Evolutionary conservation across 2,329 filamentous ascomycete species (phyloP), one percentile per base, ranked within the genome.

Genomic region (Ophiostoma quercus): DNA sequence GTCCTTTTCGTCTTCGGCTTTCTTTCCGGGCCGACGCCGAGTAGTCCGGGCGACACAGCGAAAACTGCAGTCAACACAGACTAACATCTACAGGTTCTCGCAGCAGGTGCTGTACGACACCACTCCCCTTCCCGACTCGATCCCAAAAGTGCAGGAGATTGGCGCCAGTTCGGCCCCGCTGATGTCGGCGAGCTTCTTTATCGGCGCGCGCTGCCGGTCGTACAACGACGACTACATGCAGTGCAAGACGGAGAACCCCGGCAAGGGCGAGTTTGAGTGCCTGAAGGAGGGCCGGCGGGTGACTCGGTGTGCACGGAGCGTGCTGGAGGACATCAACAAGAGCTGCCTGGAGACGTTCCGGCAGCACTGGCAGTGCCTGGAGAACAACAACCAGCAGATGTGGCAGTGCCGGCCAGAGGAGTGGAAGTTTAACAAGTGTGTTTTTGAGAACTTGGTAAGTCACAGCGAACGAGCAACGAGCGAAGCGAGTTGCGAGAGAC

Each of bases 191-290:
- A 89, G 92, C 68, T 99, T 92, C 86, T 99, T 98, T 81, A 99
- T 99, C 79, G 95, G 95, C 73, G 94, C 93, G 75, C 90, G 94
- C 78, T 99, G 95, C 89, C 90, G 87, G 79, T 85, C 91, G 71
- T 99, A 94, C 86, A 98, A 98, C 82, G 95, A 99, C 84, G 95
- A 99, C 83, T 99, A 91, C 83, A 99, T 99, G 94, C 92, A 96
- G 84, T 99, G 95, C 90, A 99, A 99, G 90, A 92, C 88, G 75
- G 93, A 97, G 82, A 89, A 92, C 77, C 90, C 92, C 73, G 95
- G 95, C 76, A 88, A 87, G 81, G 95, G 93, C 79, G 95, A 99
- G 84, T 81, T 96, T 73, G 92, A 97, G 75, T 99, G 95, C 82
- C 83, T 99, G 86, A 94, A 92, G 85, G 95, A 99, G 84, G 95